Evolutionary conservation across 2,329 filamentous ascomycete species (phyloP).

Genomic region (Epichloe gansuensis): DNA sequence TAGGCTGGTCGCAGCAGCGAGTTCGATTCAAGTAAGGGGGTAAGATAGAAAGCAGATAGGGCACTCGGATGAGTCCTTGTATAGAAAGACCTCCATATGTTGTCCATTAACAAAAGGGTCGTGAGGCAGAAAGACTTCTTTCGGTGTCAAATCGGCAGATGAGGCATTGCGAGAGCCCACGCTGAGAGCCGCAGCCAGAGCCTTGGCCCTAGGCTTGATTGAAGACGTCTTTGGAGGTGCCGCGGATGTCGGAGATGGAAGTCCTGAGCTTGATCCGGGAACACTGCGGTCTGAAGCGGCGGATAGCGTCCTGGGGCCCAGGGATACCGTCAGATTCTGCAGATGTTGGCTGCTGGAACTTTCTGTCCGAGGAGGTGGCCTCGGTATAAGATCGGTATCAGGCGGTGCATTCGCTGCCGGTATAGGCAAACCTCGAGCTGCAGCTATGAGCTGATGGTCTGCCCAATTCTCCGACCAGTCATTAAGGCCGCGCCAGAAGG

Average conservation of each 20-base stretch:
- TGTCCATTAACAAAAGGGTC: conserved; percentile 93
- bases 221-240: conserved; percentile 36
- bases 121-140: conserved; percentile 66
- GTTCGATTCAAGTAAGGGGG: conserved; percentile 91
- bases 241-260: conserved; percentile 37
- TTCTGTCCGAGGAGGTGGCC: conserved; percentile 29
- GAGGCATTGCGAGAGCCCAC: conserved; percentile 62
- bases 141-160: conserved; percentile 58
- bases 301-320: conserved; percentile 65
- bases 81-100: conserved; percentile 80
- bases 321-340: conserved; percentile 66
- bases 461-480: conserved; percentile 85
- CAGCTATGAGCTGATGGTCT: conserved; percentile 89
- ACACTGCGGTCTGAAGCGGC: conserved; percentile 59
- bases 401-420: conserved; percentile 76
- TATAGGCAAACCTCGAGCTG: conserved; percentile 70
- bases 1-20: conserved; percentile 87
- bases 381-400: conserved; percentile 48
- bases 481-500: conserved; percentile 89
- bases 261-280: conserved; percentile 45
- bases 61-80: conserved; percentile 83
- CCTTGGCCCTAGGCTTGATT: conserved; percentile 79
- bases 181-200: conserved; percentile 69
- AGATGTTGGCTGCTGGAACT: conserved; percentile 45
- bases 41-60: conserved; percentile 97